A percentile compares a stretch with the other conserved stretches of the same genome.
phyloP scores from a whole-genome alignment of 2,329 filamentous ascomycete genomes.

The Curvularia verruculosa region DNA sequence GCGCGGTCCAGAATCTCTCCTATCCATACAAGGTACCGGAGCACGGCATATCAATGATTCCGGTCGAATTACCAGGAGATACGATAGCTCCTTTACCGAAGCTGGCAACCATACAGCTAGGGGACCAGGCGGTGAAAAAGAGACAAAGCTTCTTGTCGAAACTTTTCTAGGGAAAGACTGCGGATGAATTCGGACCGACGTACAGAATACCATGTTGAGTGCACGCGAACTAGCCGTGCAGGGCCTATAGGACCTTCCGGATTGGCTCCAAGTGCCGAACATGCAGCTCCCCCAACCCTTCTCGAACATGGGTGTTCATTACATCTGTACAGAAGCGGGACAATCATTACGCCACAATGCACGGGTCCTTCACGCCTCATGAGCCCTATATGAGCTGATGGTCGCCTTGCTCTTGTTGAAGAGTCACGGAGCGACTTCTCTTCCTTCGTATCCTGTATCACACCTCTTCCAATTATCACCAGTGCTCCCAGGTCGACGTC shows the following conservation, averaged over 20 bases:
- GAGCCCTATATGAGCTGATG: constrained; percentile 1
- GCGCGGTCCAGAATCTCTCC: neutral
- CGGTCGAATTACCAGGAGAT: constrained; percentile 8
- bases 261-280: constrained; percentile 11
- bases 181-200: neutral
- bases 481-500: neutral
- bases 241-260: constrained; percentile 12
- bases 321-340: constrained; percentile 8
- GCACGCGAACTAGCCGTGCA: constrained; percentile 2
- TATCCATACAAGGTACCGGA: neutral
- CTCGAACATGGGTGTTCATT: constrained; percentile 1
- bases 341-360: constrained; percentile 14
- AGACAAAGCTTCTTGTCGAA: constrained; percentile 34
- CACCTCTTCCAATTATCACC: neutral
- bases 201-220: neutral
- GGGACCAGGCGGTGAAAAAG: constrained; percentile 23
- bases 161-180: constrained; percentile 20
- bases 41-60: neutral
- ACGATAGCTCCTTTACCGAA: constrained; percentile 15
- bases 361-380: neutral
- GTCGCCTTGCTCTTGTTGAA: constrained; percentile 12
- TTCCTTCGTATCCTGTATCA: neutral
- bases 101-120: constrained; percentile 8
- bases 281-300: constrained; percentile 14
- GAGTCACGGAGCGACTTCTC: constrained; percentile 18